These are phyloP conservation scores for Lichtheimia corymbifera DNA, from an alignment of 371 early-diverging fungal species.

Conservation along the genomic window DNA sequence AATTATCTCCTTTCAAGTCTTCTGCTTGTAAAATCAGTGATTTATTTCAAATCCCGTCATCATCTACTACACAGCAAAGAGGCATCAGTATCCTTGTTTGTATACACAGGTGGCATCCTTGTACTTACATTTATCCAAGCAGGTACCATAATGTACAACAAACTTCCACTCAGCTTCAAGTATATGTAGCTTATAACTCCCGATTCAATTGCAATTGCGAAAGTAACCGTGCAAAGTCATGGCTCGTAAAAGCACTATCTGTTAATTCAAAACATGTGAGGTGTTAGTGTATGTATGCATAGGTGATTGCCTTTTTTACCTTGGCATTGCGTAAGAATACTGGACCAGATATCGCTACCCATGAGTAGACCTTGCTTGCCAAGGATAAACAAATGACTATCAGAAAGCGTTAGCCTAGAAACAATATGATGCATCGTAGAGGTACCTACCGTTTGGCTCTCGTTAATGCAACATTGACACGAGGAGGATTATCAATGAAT, in stretches of 20 bases:
- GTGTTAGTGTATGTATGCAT: not conserved
- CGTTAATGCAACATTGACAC: constrained; percentile 65
- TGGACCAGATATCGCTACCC: constrained; percentile 38
- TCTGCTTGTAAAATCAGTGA: too few relatives aligned
- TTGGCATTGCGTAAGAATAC: constrained; percentile 39
- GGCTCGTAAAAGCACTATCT: constrained; percentile 12
- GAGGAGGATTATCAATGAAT: constrained; percentile 58
- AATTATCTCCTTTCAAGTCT: too few relatives aligned
- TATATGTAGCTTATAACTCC: not conserved
- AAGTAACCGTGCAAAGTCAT: constrained; percentile 12
- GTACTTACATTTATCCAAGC: too few relatives aligned
- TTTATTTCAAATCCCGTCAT: too few relatives aligned
- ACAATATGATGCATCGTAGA: not conserved
- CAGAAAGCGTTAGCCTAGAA: not conserved
- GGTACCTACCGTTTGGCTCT: constrained; percentile 47
- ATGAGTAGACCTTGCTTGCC: constrained; percentile 44
- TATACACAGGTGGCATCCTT: too few relatives aligned
- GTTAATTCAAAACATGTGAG: not conserved
- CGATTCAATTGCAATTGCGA: constrained; percentile 2
- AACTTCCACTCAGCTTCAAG: too few relatives aligned
- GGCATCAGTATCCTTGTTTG: too few relatives aligned
- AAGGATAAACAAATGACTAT: constrained; percentile 65
- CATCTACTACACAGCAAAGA: too few relatives aligned
- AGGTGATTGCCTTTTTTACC: constrained; percentile 18
- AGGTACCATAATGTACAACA: too few relatives aligned